Evolutionary conservation across 805 yeast genomes (phyloP).

Genomic region (Kregervanrija pseudodelftensis): DNA sequence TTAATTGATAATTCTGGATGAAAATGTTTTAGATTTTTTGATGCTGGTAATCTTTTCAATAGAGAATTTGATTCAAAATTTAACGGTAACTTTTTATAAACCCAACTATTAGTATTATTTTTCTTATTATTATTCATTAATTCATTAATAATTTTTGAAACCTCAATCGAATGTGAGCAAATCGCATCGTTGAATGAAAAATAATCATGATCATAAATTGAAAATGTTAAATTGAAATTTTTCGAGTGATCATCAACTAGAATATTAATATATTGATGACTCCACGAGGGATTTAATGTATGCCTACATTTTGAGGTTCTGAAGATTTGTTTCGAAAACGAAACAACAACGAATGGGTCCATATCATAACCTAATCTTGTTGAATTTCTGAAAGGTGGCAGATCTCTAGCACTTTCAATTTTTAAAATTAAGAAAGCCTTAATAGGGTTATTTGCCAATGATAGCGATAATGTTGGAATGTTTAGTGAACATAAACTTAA

Average conservation of each 20-base stretch:
- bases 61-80: constrained; percentile 4
- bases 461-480: neutral
- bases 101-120: constrained; percentile 6
- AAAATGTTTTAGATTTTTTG: neutral
- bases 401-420: constrained; percentile 60
- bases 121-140: constrained; percentile 6
- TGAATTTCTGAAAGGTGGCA: constrained; percentile 71
- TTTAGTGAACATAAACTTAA: no score
- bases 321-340: constrained; percentile 83
- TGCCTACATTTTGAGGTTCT: constrained; percentile 82
- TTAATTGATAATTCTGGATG: constrained; percentile 9
- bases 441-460: constrained; percentile 5
- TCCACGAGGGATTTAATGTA: constrained; percentile 69
- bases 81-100: constrained; percentile 7
- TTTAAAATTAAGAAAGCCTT: constrained; percentile 75
- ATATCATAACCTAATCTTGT: constrained; percentile 79
- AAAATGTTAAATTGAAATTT: constrained; percentile 55
- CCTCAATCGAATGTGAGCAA: constrained; percentile 54
- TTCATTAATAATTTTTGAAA: constrained; percentile 29
- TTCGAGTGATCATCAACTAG: constrained; percentile 64
- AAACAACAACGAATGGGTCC: constrained; percentile 93
- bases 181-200: constrained; percentile 80
- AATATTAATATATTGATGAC: constrained; percentile 68
- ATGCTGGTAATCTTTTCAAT: neutral
- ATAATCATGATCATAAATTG: constrained; percentile 77